Percentiles rank a stretch among this genome's conserved stretches.
These are phyloP conservation scores for Umbilicaria muhlenbergii DNA, from an alignment of 495 filamentous ascomycete genomes.

Conservation along the genomic window DNA sequence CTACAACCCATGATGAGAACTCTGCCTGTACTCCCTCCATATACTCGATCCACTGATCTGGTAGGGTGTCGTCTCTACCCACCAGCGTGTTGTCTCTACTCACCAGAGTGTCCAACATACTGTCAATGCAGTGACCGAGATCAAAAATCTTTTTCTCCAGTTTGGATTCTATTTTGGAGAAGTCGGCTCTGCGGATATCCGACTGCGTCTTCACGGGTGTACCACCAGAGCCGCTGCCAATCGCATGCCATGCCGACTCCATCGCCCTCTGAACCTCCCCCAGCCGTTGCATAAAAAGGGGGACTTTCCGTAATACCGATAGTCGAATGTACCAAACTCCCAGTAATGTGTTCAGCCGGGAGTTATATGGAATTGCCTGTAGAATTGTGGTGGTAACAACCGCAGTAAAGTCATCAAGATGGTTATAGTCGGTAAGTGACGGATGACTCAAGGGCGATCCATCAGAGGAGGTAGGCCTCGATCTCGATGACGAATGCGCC, in stretches of 20 bases:
- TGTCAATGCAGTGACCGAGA: constrained; percentile 60
- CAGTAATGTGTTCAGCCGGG: constrained; percentile 50
- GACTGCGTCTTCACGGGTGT: constrained; percentile 2
- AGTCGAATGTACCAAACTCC: constrained; percentile 65
- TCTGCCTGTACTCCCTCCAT: constrained; percentile 67
- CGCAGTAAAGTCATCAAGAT: constrained; percentile 73
- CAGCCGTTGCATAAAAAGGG: constrained; percentile 52
- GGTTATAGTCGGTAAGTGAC: constrained; percentile 30
- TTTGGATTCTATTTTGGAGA: constrained; percentile 44
- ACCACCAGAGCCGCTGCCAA: constrained; percentile 21
- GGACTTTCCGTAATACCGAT: constrained; percentile 52
- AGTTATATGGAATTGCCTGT: constrained; percentile 71
- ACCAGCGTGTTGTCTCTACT: constrained; percentile 64
- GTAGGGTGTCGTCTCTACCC: constrained; percentile 65
- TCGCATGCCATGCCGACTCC: constrained; percentile 42
- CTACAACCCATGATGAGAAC: constrained; percentile 64
- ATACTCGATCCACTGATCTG: constrained; percentile 72
- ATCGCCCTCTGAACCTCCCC: constrained; percentile 44
- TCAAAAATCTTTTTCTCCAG: constrained; percentile 54
- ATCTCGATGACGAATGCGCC: constrained; percentile 48
- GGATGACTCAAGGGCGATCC: constrained; percentile 37
- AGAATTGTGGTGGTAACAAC: constrained; percentile 79
- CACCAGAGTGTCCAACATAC: constrained; percentile 71
- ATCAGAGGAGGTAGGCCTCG: constrained; percentile 37
- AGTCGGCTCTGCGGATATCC: constrained; percentile 29